phyloP scores from a whole-genome alignment of 768 basidiomycete species.

The Psilocybe sp. region DNA sequence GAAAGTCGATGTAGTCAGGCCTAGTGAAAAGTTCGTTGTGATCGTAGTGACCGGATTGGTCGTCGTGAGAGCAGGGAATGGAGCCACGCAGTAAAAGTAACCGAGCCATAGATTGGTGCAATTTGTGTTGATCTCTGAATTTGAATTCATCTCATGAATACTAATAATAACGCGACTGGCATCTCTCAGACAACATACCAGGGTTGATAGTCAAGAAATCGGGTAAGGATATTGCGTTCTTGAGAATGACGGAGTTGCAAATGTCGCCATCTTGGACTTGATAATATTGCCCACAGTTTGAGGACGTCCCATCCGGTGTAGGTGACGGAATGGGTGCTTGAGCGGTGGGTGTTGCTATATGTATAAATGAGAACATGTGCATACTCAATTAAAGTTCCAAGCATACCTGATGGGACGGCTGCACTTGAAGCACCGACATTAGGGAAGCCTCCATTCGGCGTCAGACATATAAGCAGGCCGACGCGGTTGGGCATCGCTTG shows the following conservation, averaged over 20 bases:
- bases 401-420: background rate
- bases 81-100: constrained; percentile 4
- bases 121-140: constrained; percentile 14
- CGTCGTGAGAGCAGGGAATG: background rate
- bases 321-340: background rate
- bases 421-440: background rate
- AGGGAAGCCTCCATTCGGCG: constrained; percentile 1
- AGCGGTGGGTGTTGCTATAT: constrained; percentile 3
- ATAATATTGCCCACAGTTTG: constrained; percentile 6
- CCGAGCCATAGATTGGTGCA: constrained; percentile 20
- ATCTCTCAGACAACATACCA: background rate
- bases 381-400: no score
- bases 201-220: constrained; percentile 2
- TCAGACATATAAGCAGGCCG: background rate
- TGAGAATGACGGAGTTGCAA: constrained; percentile 3
- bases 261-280: constrained; percentile 2
- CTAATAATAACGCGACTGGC: no score
- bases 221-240: constrained; percentile 1
- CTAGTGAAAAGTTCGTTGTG: constrained; percentile 11
- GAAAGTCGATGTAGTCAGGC: constrained; percentile 11
- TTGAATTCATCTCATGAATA: background rate
- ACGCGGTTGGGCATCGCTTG: constrained; percentile 1
- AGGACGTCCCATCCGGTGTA: background rate
- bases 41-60: constrained; percentile 7
- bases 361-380: no score